phyloP scores from a whole-genome alignment of 2,329 filamentous ascomycete genomes.

The Penicillium sp. region DNA sequence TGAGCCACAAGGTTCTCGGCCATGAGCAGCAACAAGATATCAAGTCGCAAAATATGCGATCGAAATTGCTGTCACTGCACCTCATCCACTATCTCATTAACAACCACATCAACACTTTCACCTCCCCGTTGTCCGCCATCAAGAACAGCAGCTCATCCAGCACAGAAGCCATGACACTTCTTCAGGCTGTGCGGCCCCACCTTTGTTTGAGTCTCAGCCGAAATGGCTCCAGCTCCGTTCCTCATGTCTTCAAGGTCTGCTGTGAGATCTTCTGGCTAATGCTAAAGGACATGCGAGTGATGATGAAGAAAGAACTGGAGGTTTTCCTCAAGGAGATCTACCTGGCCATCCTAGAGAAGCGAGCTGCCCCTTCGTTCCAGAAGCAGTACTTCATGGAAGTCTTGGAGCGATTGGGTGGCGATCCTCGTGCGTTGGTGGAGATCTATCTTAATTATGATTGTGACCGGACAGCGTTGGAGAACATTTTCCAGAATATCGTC shows the following conservation, averaged over 20 bases:
- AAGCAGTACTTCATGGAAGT: slow-evolving; percentile 90
- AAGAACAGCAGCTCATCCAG: slow-evolving; percentile 87
- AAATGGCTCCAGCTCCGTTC: slow-evolving; percentile 91
- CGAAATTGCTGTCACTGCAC: slow-evolving; percentile 91
- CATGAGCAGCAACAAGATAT: slow-evolving; percentile 91
- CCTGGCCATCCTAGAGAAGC: slow-evolving; percentile 83
- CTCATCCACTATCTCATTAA: slow-evolving; percentile 93
- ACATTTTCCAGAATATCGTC: slow-evolving; percentile 92
- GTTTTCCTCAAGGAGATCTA: slow-evolving; percentile 99
- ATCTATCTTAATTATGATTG: slow-evolving; percentile 98
- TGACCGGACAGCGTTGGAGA: slow-evolving; percentile 86
- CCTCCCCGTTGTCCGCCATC: slow-evolving; percentile 88
- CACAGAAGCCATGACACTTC: slow-evolving; percentile 78
- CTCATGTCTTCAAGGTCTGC: slow-evolving; percentile 90
- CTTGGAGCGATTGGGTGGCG: slow-evolving; percentile 78
- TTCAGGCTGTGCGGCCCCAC: slow-evolving; percentile 96
- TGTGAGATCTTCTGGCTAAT: slow-evolving; percentile 98
- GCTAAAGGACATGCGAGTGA: slow-evolving; percentile 87
- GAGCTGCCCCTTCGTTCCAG: slow-evolving; percentile 82
- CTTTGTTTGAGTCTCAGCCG: slow-evolving; percentile 91
- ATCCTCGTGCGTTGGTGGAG: slow-evolving; percentile 87
- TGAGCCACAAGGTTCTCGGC: slow-evolving; percentile 88
- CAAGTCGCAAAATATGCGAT: slow-evolving; percentile 93
- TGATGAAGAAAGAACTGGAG: slow-evolving; percentile 98
- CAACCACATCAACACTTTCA: slow-evolving; percentile 89